These are phyloP conservation scores for Petunia axillaris DNA, from an alignment of 257 asterid species.

Conservation along the genomic window DNA sequence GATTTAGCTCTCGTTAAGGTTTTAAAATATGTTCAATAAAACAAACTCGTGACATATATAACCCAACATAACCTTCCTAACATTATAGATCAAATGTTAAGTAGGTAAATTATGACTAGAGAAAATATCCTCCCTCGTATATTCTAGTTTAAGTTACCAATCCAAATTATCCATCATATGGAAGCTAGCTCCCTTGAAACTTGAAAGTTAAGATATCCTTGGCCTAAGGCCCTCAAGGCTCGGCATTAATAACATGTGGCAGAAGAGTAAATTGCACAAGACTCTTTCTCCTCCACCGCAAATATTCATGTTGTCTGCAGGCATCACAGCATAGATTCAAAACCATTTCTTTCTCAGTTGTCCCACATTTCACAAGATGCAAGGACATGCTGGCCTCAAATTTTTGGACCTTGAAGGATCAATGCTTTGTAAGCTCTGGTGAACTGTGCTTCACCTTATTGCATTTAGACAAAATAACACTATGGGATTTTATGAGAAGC, in stretches of 20 bases:
- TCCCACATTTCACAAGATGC: conserved; percentile 20
- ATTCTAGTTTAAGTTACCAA: background rate
- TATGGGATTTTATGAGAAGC: background rate
- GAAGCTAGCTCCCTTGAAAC: background rate
- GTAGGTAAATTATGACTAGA: background rate
- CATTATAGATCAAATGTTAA: conserved; percentile 14
- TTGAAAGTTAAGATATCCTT: background rate
- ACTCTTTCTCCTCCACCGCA: background rate
- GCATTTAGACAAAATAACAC: background rate
- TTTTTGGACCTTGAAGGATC: background rate
- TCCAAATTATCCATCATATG: background rate
- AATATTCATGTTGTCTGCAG: background rate
- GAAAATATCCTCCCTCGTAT: background rate
- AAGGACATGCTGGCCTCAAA: background rate
- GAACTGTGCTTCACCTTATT: background rate
- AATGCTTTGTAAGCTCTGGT: background rate
- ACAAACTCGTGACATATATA: background rate
- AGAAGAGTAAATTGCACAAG: background rate
- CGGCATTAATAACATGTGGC: background rate
- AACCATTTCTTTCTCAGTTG: background rate
- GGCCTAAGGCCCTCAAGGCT: background rate
- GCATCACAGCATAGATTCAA: conserved; percentile 10
- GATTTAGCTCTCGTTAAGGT: conserved; percentile 7
- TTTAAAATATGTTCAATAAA: conserved; percentile 4
- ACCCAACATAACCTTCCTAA: background rate